These are phyloP conservation scores for Triangularia verruculosa DNA, from an alignment of 2,329 filamentous ascomycete species.

Conservation along the genomic window DNA sequence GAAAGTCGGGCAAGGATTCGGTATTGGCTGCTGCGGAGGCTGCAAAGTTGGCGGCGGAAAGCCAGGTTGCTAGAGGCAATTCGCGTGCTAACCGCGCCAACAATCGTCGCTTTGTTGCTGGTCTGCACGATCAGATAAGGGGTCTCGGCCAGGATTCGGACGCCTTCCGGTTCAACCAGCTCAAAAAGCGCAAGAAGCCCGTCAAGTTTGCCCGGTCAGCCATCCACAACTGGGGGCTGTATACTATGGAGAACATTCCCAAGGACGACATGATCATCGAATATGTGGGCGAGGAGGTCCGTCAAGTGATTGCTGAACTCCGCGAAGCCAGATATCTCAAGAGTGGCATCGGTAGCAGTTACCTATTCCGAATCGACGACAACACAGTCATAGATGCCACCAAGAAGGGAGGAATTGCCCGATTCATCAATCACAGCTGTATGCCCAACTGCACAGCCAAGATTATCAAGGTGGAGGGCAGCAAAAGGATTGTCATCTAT, in stretches of 20 bases:
- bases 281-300: slow-evolving; percentile 95
- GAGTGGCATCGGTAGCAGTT: slow-evolving; percentile 95
- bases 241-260: slow-evolving; percentile 94
- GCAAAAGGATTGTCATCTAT: slow-evolving; percentile 98
- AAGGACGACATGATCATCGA: slow-evolving; percentile 99
- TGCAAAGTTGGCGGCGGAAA: slow-evolving; percentile 72
- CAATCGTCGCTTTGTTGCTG: slow-evolving; percentile 89
- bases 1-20: slow-evolving; percentile 62
- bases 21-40: slow-evolving; percentile 65
- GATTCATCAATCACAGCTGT: slow-evolving; percentile 98
- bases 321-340: slow-evolving; percentile 89
- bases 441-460: slow-evolving; percentile 98
- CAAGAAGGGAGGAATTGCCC: slow-evolving; percentile 95
- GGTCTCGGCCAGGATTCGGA: slow-evolving; percentile 80
- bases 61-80: slow-evolving; percentile 79
- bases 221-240: slow-evolving; percentile 98
- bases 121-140: slow-evolving; percentile 93
- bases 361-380: slow-evolving; percentile 97
- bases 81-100: slow-evolving; percentile 93
- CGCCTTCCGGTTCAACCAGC: slow-evolving; percentile 94
- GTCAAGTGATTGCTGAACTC: slow-evolving; percentile 96
- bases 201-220: slow-evolving; percentile 97
- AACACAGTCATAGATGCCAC: slow-evolving; percentile 97
- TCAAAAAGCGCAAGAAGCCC: slow-evolving; percentile 99
- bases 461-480: slow-evolving; percentile 98